phyloP scores from a whole-genome alignment of 768 basidiomycete species.

The Calocybe gangraenosa region DNA sequence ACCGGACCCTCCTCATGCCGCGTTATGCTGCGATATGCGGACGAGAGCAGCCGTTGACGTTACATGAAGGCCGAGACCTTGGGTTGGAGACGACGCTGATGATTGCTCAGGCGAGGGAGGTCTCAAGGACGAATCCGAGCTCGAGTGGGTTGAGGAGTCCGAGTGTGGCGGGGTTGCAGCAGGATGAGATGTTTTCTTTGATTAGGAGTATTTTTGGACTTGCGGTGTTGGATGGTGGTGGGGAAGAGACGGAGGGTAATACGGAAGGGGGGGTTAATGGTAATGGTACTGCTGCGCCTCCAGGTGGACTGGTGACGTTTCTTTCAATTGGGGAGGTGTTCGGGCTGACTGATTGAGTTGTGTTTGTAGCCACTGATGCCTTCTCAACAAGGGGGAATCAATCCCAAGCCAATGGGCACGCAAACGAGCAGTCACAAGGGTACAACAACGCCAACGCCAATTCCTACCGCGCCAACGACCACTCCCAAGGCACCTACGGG shows the following conservation, averaged over 20 bases:
- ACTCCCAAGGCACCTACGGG: too few relatives aligned
- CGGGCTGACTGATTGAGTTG: slow-evolving; percentile 4
- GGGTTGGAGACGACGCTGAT: slow-evolving; percentile 48
- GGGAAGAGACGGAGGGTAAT: not conserved
- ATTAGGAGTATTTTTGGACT: slow-evolving; percentile 14
- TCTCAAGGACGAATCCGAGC: slow-evolving; percentile 27
- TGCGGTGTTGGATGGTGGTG: not conserved
- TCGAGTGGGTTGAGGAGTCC: slow-evolving; percentile 17
- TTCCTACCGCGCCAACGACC: slow-evolving; percentile 1
- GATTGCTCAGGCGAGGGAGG: slow-evolving; percentile 49
- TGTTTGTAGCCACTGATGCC: not conserved
- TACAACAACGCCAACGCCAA: too few relatives aligned
- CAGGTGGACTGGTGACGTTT: slow-evolving; percentile 20
- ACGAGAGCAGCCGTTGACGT: slow-evolving; percentile 44
- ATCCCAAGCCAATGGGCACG: not conserved
- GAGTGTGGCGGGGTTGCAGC: slow-evolving; percentile 4
- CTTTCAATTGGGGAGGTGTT: slow-evolving; percentile 1
- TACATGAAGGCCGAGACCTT: slow-evolving; percentile 53
- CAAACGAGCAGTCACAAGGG: too few relatives aligned
- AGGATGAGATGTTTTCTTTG: slow-evolving; percentile 15
- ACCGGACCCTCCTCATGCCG: slow-evolving; percentile 43
- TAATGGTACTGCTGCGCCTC: slow-evolving; percentile 5
- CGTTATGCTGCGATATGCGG: slow-evolving; percentile 53
- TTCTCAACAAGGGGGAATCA: not conserved
- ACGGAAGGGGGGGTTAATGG: not conserved